Base-by-base conservation (phyloP, 495 filamentous ascomycete species). In the Hyphodiscus hymeniophilus region DNA sequence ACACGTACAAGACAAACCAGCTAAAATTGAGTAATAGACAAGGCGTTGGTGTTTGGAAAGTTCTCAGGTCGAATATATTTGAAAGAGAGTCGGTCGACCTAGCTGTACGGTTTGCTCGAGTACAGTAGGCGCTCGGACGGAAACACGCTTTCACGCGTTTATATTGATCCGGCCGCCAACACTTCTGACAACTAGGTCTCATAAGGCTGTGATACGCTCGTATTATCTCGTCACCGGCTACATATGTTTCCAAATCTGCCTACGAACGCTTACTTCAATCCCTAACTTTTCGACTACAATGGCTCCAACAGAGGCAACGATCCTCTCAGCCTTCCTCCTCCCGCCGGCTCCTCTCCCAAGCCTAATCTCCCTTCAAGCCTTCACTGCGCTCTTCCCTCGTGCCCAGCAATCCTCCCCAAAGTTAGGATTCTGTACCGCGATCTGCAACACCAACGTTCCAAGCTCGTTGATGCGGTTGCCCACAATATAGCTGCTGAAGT, bases 321-420 rank as follows among this genome's bases (percentile, higher is more conserved):
- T 95, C 52, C 74, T 95, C 43, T 74, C 69, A 61, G 82, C 81
- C 52, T 94, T 91, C 55, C 71, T 95, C 32, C 79, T 94, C 39
- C 69, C 82, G 13, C 82, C 87, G 6, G 80, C 87, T 18, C 22
- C 84, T 22, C 66, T 92, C 42, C 82, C 83, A 7, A 75, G 80
- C 31, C 69, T 88, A 46, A 73, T 91, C 55, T 79, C 87, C 12
- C 66, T 91, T 22, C 69, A 80, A 42, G 75, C 87, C 52, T 94
- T 94, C 67, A 79, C 76, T 23, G 73, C 80, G 22, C 68, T 92
- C 31, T 92, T 95, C 52, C 88, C 89, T 2, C 76, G 71, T 36
- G 65, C 77, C 3, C 70, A 83, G 47, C 84, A 80, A 44, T 68
- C 73, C 28, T 84, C 86, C 34, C 81, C 87, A 0, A 86, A 49